These are phyloP conservation scores for Epithele typhae DNA, from an alignment of 768 basidiomycete genomes.

Conservation along the genomic window DNA sequence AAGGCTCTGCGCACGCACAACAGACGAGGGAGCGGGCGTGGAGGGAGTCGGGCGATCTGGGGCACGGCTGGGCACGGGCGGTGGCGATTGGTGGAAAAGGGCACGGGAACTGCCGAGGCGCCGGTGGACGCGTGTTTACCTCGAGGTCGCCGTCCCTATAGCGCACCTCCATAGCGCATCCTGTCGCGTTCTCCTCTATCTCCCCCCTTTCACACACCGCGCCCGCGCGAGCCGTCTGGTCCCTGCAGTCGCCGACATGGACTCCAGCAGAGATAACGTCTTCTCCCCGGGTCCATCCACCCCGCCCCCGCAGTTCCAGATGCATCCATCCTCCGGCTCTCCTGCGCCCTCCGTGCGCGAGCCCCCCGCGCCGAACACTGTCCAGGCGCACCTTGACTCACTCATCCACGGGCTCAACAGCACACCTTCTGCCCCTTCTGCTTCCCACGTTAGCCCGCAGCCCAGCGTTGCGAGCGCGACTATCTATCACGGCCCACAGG, in stretches of 20 bases:
- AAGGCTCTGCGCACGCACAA: conserved; percentile 1
- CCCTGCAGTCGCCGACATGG: conserved; percentile 23
- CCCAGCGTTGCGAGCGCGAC: conserved; percentile 21
- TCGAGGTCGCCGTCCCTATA: conserved; percentile 13
- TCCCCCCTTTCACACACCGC: conserved; percentile 14
- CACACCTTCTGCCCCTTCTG: conserved; percentile 22
- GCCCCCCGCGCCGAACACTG: conserved; percentile 35
- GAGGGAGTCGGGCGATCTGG: neutral
- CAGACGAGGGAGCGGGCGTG: neutral
- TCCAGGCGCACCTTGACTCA: conserved; percentile 61
- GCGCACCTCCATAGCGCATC: conserved; percentile 10
- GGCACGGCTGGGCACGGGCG: neutral
- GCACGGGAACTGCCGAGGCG: conserved; percentile 9
- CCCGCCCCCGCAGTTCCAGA: conserved; percentile 23
- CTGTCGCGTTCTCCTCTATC: conserved; percentile 17
- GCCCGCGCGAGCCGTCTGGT: neutral
- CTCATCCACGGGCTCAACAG: conserved; percentile 54
- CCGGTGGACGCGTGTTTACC: conserved; percentile 16
- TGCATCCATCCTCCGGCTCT: conserved; percentile 17
- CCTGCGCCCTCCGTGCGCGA: conserved; percentile 31
- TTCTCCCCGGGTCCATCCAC: conserved; percentile 29
- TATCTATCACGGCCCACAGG: conserved; percentile 24
- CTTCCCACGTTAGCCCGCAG: conserved; percentile 36
- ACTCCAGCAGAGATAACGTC: conserved; percentile 27
- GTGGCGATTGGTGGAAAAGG: conserved; percentile 1